phyloP scores from a whole-genome alignment of 2,329 filamentous ascomycete genomes.

The Neofusicoccum laricinum region DNA sequence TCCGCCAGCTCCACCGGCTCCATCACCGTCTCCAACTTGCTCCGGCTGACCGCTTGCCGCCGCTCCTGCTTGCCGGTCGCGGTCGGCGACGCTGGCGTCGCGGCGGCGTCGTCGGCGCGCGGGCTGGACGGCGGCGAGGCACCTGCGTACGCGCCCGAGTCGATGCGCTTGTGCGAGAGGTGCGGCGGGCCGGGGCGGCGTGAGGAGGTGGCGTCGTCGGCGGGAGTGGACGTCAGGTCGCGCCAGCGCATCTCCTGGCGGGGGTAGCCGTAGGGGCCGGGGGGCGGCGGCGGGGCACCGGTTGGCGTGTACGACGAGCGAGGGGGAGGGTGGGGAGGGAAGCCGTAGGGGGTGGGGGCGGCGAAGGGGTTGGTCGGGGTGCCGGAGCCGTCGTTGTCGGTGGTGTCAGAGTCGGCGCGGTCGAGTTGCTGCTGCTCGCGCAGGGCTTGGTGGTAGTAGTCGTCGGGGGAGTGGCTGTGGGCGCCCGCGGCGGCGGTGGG shows the following conservation, averaged over 20 bases:
- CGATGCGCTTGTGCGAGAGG: background rate
- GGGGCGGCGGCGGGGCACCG: background rate
- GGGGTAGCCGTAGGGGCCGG: background rate
- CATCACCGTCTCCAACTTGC: conserved; percentile 8
- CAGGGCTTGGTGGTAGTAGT: conserved; percentile 12
- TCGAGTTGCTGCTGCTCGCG: conserved; percentile 7
- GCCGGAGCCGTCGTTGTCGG: background rate
- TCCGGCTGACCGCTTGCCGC: background rate
- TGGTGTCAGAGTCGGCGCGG: background rate
- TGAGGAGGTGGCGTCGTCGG: background rate
- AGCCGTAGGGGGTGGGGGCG: background rate
- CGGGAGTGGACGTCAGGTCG: background rate
- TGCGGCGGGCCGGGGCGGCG: background rate
- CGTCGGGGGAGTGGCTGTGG: background rate
- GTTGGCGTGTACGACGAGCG: background rate
- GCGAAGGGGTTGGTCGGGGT: background rate
- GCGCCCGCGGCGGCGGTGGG: background rate
- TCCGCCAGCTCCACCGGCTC: conserved; percentile 13
- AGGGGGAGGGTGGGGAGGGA: background rate
- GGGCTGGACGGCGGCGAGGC: background rate
- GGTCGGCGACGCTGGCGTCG: too few relatives aligned
- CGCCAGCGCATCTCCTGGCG: conserved; percentile 7
- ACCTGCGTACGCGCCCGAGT: background rate
- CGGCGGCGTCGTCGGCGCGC: background rate
- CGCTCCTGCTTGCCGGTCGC: too few relatives aligned